Base-by-base conservation (phyloP, 805 yeast species). In the Diddensiella santjacobensis region DNA sequence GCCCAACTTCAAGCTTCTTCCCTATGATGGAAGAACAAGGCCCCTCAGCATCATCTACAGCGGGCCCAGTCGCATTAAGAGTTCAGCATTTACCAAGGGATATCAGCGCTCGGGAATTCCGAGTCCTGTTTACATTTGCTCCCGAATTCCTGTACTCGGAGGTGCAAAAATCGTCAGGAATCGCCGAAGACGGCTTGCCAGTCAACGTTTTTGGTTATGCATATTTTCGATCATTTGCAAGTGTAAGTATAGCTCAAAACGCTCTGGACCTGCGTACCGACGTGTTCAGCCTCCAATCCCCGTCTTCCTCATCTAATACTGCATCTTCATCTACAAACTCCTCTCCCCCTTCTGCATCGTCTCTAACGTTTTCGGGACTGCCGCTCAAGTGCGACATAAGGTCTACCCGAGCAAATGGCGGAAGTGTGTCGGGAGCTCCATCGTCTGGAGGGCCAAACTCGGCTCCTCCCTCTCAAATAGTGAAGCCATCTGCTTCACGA, bases 81-180 rank as follows among this genome's bases (percentile, higher is more conserved):
- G 55, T 67, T 23, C 53, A 56, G 29, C 65, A 67, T 47, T 49
- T 70, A 24, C 73, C 74, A 0, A 59, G 63, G 22, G 71, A 70
- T 45, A 44, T 69, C 38, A 56, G 70, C 15, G 50, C 54, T 17
- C 67, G 71, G 17, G 74, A 70, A 53, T 61, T 70, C 43, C 60
- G 61, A 13, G 56, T 68, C 30, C 51, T 70, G 45, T 70, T 70
- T 48, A 63, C 72, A 8, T 64, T 69, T 49, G 73, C 72, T 13
- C 60, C 62, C 3, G 73, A 68, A 35, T 69, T 61, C 46, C 30
- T 64, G 29, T 50, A 57, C 29, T 52, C 62, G 37, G 73, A 70
- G 41, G 46, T 69, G 22, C 57, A 54, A 37, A 57, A 59, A 42
- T 58, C 62, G 22, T 58, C 67, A 19, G 36, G 51, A 24, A 23